phyloP scores from a whole-genome alignment of 2,329 filamentous ascomycete species.

The Lasiodiplodia sp. region DNA sequence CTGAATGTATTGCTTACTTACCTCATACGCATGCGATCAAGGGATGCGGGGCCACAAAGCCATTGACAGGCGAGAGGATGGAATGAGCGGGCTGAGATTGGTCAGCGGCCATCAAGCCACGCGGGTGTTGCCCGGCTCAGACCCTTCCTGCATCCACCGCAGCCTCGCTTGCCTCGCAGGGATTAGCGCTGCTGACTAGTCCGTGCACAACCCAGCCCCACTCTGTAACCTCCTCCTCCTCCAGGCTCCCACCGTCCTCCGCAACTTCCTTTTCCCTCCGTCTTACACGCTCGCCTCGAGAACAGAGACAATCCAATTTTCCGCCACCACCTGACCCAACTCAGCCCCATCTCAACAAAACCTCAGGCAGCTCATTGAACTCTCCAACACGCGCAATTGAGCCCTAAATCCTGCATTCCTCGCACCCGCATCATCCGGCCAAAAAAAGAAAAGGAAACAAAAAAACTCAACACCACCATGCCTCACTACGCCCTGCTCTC shows the following conservation, averaged over 20 bases:
- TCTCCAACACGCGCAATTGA: no score
- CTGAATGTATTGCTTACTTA: conserved; percentile 1
- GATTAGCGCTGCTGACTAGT: conserved; percentile 1
- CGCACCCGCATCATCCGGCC: background rate
- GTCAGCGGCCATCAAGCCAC: background rate
- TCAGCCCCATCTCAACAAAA: background rate
- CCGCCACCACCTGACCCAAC: background rate
- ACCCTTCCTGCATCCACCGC: background rate
- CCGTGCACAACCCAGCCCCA: background rate
- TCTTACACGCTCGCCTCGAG: background rate
- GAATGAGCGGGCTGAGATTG: background rate
- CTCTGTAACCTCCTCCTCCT: background rate
- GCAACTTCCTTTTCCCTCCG: background rate
- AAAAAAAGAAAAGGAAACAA: background rate
- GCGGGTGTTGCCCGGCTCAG: background rate
- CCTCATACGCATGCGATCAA: background rate
- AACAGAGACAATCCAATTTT: no score
- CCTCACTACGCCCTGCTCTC: conserved; percentile 51
- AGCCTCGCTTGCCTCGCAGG: background rate
- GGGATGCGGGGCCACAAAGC: background rate
- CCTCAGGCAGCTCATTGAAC: background rate
- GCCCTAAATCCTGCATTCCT: background rate
- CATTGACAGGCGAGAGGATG: background rate
- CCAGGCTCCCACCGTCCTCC: background rate
- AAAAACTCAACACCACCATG: conserved; percentile 22